Evolutionary conservation across 2,329 filamentous ascomycete species (phyloP), one percentile per base, ranked within the genome.

Genomic region (Drechslera avenae): DNA sequence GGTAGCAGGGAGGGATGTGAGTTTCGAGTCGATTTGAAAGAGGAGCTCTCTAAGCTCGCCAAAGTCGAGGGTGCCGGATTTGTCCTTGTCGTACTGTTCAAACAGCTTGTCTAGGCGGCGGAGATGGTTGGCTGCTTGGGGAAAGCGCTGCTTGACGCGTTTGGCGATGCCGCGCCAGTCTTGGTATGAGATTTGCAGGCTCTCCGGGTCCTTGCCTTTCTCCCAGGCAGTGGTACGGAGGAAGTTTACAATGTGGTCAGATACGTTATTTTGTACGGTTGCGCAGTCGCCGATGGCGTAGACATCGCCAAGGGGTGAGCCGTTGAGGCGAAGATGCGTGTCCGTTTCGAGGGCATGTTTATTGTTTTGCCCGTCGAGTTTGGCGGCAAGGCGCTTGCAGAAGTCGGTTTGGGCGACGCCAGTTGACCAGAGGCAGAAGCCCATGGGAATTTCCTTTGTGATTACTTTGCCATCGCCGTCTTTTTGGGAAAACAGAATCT

Each of bases 381-480:
- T 89, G n/a, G 83, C 78, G 2, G 92, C 87, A 21, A 99, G 77
- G 14, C 79, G 87, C 73, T 91, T 84, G 69, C 85, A 89, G 59
- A 99, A 86, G 19, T 89, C 83, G 4, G 90, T 89, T 70, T 96
- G 94, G 0, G 92, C 75, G 28, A 99, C 93, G 54, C 94, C 94
- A 0, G 94, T 99, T 0, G 94, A 97, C 94, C 94, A 99, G 12
- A 99, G 81, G 65, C 94, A 97, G 78, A 99, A 96, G 21, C 91
- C 94, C 80, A 91, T 92, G 0, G 94, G 93, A 0, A 99, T 84
- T 66, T 99, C 94, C 73, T 99, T 99, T 18, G 86, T 88, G n/a
- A 96, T 64, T 0, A 86, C 74, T 23, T 85, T 83, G 35, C 91
- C 91, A 46, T 91, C 79, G 3, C 89, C 83, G 32, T 81, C 80